Evolutionary conservation across 768 basidiomycete species (phyloP).

Genomic region (Piloderma croceum): DNA sequence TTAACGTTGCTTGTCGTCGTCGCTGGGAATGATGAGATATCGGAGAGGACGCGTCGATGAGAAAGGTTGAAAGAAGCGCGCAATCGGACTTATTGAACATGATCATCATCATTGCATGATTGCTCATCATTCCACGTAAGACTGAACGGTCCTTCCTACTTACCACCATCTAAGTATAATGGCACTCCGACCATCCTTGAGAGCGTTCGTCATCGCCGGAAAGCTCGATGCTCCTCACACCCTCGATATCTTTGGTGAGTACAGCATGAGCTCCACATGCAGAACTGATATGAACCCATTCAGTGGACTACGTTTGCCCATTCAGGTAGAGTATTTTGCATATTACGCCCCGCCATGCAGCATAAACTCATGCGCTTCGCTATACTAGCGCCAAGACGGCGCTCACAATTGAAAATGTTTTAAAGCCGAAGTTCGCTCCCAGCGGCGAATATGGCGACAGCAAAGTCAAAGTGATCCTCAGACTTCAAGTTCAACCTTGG

Average conservation of each 20-base stretch:
- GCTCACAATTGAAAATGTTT: constrained; percentile 49
- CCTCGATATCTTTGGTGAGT: constrained; percentile 71
- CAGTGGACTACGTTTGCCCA: constrained; percentile 87
- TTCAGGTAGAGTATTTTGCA: constrained; percentile 51
- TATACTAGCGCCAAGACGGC: constrained; percentile 52
- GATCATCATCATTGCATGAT: no score
- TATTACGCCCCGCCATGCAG: background rate
- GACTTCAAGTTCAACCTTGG: constrained; percentile 77
- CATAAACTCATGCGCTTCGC: background rate
- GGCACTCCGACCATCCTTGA: constrained; percentile 75
- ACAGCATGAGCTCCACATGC: background rate
- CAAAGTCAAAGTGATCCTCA: constrained; percentile 68
- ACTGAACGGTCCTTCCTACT: no score
- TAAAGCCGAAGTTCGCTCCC: constrained; percentile 52
- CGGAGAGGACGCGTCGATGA: no score
- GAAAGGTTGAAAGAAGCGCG: no score
- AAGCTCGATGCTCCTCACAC: constrained; percentile 60
- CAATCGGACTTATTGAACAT: no score
- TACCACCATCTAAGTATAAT: no score
- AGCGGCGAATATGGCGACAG: constrained; percentile 60
- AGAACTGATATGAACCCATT: background rate
- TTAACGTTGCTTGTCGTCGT: background rate
- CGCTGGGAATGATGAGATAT: background rate
- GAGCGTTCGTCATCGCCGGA: constrained; percentile 61
- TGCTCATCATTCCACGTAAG: no score